These are phyloP conservation scores for Aspergillus sp. DNA, from an alignment of 2,329 filamentous ascomycete genomes.

Conservation along the genomic window DNA sequence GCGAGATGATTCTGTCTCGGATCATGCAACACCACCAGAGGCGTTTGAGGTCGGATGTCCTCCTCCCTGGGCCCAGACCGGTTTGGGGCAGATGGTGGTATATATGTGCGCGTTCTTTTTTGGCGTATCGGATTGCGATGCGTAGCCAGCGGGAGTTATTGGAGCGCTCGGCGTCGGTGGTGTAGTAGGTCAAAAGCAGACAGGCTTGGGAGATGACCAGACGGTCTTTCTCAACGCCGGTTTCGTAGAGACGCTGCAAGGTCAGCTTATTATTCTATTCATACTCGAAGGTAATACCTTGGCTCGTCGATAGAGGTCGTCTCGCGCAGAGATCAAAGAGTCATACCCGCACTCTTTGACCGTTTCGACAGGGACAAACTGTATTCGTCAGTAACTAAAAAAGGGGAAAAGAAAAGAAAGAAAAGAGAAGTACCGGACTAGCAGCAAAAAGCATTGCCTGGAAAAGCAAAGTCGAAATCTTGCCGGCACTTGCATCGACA, in stretches of 20 bases:
- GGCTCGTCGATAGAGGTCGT: conserved; percentile 15
- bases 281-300: conserved; percentile 6
- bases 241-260: conserved; percentile 5
- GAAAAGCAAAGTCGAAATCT: conserved; percentile 14
- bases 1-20: conserved; percentile 16
- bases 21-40: conserved; percentile 19
- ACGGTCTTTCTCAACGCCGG: conserved; percentile 9
- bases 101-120: conserved; percentile 9
- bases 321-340: conserved; percentile 10
- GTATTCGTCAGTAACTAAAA: not conserved
- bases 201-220: conserved; percentile 9
- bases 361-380: conserved; percentile 13
- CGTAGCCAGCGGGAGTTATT: conserved; percentile 15
- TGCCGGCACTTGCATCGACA: conserved; percentile 4
- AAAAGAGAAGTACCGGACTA: not conserved
- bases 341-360: conserved; percentile 16
- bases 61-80: not conserved
- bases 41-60: conserved; percentile 9
- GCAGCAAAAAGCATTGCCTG: conserved; percentile 18
- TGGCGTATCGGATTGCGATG: conserved; percentile 10
- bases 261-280: not conserved
- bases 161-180: conserved; percentile 11
- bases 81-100: not conserved
- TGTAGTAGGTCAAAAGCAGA: conserved; percentile 14
- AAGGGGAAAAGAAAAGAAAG: too few species aligned